These are phyloP conservation scores for Entomophthora muscae DNA, from an alignment of 371 early-diverging fungal species.

Conservation along the genomic window DNA sequence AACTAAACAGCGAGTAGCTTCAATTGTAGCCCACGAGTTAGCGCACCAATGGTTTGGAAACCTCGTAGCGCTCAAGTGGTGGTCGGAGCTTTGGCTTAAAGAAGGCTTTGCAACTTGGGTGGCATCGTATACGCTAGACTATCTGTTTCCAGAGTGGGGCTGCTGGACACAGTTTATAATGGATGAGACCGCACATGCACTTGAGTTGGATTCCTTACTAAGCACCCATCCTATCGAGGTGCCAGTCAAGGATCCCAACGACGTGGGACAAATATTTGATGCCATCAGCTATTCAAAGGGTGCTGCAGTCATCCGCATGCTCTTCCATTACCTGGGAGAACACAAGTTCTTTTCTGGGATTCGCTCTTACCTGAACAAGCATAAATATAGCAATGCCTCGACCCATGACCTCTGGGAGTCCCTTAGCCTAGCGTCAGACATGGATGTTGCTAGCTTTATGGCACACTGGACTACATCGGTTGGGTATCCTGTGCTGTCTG, in stretches of 20 bases:
- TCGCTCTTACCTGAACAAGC: conserved; percentile 53
- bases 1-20: conserved; percentile 11
- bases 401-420: conserved; percentile 76
- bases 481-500: conserved; percentile 66
- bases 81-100: conserved; percentile 90
- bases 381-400: conserved; percentile 64
- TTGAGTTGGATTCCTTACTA: conserved; percentile 58
- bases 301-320: conserved; percentile 81
- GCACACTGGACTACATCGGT: conserved; percentile 67
- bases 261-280: conserved; percentile 71
- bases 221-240: conserved; percentile 88
- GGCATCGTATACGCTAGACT: conserved; percentile 59
- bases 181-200: conserved; percentile 46
- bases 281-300: conserved; percentile 78
- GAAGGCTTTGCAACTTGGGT: conserved; percentile 96
- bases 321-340: conserved; percentile 56
- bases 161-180: conserved; percentile 58
- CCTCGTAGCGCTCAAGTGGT: conserved; percentile 72
- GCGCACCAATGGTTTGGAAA: conserved; percentile 98
- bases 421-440: conserved; percentile 39
- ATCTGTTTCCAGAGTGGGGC: conserved; percentile 60
- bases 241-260: conserved; percentile 49
- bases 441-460: conserved; percentile 63
- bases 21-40: conserved; percentile 84
- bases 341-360: conserved; percentile 57